Base-by-base conservation (phyloP, 2,329 filamentous ascomycete genomes). In the Curvularia spicifera region DNA sequence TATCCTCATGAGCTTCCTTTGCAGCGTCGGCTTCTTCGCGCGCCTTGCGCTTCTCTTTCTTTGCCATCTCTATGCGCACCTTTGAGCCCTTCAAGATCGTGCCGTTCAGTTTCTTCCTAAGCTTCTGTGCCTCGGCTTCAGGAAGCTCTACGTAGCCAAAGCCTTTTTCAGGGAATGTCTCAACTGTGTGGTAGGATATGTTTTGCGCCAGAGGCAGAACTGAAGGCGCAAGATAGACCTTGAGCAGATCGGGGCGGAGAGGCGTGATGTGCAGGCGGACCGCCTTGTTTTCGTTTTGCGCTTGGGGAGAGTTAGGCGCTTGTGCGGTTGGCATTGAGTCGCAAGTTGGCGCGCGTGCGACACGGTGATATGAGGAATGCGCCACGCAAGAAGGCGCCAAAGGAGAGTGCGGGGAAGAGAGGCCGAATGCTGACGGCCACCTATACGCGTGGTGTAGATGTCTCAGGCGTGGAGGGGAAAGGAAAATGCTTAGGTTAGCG, bases 61-160 rank as follows among this genome's bases (percentile, higher is more conserved):
- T 87, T 6, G 95, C 95, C 63, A 89, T 87, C 69, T 97, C 91
- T 58, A 99, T 86, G 58, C 87, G 87, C 69, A 98, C 86, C 78
- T 97, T 98, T 59, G 84, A 83, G 8, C 95, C 95, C 73, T 90
- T 95, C 56, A 99, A 79, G 24, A 91, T 89, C 1, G 89, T 86
- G 31, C 94, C 94, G 81, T 97, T 91, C 49, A 98, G 84, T 80
- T 95, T 98, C 79, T 90, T 94, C 80, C 89, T 92, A 53, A 98
- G 79, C 77, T 93, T 96, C n/a, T 94, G 90, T 9, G 94, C 95
- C 65, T 96, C 93, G 78, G 87, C 85, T 3, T 76, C 79, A 0
- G 93, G 93, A 37, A 99, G 79, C 46, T 96, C 93, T 59, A 98
- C 82, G 79, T 91, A 99, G 55, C 94, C 95, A 86, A 92, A 99